Evolutionary conservation across 805 yeast genomes (phyloP).

Genomic region (Lipomyces spencermartinsiae): DNA sequence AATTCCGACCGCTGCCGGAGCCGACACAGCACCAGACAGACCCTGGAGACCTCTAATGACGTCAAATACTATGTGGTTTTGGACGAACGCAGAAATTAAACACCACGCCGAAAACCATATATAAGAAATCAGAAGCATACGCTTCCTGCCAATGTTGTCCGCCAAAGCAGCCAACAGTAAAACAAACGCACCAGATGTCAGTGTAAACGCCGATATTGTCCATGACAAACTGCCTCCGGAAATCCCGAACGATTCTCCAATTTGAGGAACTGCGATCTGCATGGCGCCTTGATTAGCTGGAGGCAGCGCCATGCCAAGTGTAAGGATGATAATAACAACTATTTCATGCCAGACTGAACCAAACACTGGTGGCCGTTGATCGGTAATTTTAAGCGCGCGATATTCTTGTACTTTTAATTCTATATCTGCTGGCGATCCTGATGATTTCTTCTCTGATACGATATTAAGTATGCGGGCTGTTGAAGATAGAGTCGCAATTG

Average conservation of each 20-base stretch:
- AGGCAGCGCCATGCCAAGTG: constrained; percentile 52
- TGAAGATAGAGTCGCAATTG: not conserved
- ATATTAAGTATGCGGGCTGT: not conserved
- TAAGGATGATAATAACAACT: constrained; percentile 35
- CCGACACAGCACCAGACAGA: constrained; percentile 51
- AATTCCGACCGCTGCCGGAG: constrained; percentile 58
- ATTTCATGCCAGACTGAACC: constrained; percentile 46
- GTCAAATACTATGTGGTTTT: constrained; percentile 47
- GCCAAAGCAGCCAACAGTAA: constrained; percentile 54
- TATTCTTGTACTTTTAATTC: not conserved
- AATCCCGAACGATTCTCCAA: constrained; percentile 48
- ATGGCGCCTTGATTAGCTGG: constrained; percentile 48
- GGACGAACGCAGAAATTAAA: constrained; percentile 46
- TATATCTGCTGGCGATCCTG: constrained; percentile 2
- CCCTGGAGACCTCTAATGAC: constrained; percentile 54
- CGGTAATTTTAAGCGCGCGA: not conserved
- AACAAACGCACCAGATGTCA: constrained; percentile 54
- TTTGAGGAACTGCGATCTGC: constrained; percentile 48
- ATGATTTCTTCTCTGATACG: not conserved
- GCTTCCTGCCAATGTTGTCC: constrained; percentile 54
- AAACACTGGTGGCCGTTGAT: constrained; percentile 49
- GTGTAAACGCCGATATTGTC: constrained; percentile 50
- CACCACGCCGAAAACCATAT: constrained; percentile 45
- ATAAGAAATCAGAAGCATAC: constrained; percentile 49
- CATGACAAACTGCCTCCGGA: constrained; percentile 53